phyloP scores from a whole-genome alignment of 192 early-diverging fungal species.

The Coemansia sp. region DNA sequence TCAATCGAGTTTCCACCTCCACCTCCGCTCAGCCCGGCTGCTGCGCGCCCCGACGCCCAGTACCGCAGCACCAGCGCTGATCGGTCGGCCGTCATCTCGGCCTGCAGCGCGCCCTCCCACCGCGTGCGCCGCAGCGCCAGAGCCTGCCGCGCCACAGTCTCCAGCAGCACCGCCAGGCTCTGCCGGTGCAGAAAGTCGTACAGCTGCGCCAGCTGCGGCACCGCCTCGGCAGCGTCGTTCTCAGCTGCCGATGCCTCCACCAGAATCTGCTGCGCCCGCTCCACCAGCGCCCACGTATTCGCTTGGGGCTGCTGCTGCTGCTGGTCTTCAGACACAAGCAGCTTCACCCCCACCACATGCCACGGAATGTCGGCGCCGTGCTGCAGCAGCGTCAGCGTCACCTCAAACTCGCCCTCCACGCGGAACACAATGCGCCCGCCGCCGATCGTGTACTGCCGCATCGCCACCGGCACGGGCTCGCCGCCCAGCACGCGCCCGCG shows the following conservation, averaged over 20 bases:
- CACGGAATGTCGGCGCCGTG: constrained; percentile 58
- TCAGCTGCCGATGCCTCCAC: constrained; percentile 18
- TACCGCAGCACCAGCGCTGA: constrained; percentile 33
- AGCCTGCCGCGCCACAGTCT: constrained; percentile 67
- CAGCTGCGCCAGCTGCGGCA: constrained; percentile 67
- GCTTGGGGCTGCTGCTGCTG: constrained; percentile 26
- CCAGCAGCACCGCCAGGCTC: constrained; percentile 65
- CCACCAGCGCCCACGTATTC: constrained; percentile 36
- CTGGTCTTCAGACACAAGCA: constrained; percentile 59
- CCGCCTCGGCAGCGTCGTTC: neutral
- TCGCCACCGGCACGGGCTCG: constrained; percentile 70
- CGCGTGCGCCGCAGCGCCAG: constrained; percentile 33
- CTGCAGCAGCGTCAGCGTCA: constrained; percentile 69
- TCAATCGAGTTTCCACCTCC: constrained; percentile 24
- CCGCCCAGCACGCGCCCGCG: constrained; percentile 67
- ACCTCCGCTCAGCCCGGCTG: constrained; percentile 2
- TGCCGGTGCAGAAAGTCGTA: constrained; percentile 76
- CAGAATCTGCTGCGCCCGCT: constrained; percentile 29
- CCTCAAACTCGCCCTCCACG: constrained; percentile 60
- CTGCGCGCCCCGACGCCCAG: constrained; percentile 43
- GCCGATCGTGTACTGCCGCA: constrained; percentile 60
- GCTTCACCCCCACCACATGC: constrained; percentile 69
- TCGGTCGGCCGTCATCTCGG: constrained; percentile 33
- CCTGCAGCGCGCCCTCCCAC: constrained; percentile 48
- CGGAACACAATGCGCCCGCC: constrained; percentile 74